Evolutionary conservation across 2,329 filamentous ascomycete species (phyloP), one percentile per base, ranked within the genome.

Genomic region (Ophiocordyceps camponoti-saundersi): DNA sequence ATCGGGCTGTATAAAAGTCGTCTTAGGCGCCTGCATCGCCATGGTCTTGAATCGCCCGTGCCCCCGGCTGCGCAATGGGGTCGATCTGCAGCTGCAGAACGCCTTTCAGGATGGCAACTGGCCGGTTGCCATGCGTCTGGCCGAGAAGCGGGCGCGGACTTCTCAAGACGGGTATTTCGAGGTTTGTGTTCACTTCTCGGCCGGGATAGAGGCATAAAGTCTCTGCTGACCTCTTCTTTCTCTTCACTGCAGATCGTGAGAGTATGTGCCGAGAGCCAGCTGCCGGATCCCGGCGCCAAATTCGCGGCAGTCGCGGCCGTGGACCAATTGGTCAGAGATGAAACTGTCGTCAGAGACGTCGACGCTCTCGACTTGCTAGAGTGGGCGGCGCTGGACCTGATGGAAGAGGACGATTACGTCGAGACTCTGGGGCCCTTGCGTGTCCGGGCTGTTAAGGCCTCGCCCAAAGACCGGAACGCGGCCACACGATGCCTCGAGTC

Each of bases 121-220:
- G 75, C 53, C 63, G 18, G 61, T 62, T 16, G 72, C 69, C 46
- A 61, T 69, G 23, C 71, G 69, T 26, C 63, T 77, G 15, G 73
- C 75, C 15, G 69, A 72, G 50, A 71, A 74, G 58, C 64, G 71
- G 26, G 62, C 64, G 48, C 68, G 67, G 52, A 58, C 63, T 2
- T 65, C 64, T 41, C 73, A 74, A 46, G 73, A 77, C 41, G 63
- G 69, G 8, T 79, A 78, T 54, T 78, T 72, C 53, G 67, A 75
- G 61, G 72, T 77, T 53, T 4, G 26, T 4, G 26, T 18, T 10
- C 8, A 10, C 26, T 29, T 10, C 26, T 29, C 26, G 26, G 11
- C 10, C n/a, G 34, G 18, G 6, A 5, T 3, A 10, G 2, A 11
- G 36, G n/a, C 18, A 20, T 23, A 16, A 2, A 12, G 12, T 21